Percentiles rank a stretch among this genome's conserved stretches.
Evolutionary conservation across 257 asterid species (phyloP).

Genomic region (Jaltomata sinuosa): DNA sequence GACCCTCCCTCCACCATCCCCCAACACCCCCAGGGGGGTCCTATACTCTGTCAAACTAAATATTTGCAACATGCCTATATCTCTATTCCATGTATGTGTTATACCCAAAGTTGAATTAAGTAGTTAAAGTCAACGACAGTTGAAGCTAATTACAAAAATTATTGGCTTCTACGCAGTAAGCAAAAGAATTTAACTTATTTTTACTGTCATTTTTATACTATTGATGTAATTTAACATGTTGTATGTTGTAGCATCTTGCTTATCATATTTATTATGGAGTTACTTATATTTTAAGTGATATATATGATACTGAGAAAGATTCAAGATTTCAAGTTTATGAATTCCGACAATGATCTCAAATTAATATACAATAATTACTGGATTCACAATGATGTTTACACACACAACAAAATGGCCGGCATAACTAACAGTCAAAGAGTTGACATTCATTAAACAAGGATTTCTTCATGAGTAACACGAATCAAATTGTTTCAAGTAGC

Average conservation of each 20-base stretch:
- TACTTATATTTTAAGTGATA: too few relatives aligned
- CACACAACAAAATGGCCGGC: neutral
- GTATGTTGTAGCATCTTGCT: too few relatives aligned
- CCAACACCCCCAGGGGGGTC: neutral
- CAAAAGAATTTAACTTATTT: neutral
- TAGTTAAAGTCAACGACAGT: neutral
- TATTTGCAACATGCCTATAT: neutral
- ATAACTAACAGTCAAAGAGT: neutral
- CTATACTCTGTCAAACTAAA: neutral
- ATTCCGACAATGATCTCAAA: too few relatives aligned
- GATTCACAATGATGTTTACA: too few relatives aligned
- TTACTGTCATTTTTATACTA: too few relatives aligned
- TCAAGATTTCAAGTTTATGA: too few relatives aligned
- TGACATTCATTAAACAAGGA: neutral
- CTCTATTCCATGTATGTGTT: neutral
- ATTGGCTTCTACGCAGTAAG: neutral
- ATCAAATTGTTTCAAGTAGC: neutral
- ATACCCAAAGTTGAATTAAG: neutral
- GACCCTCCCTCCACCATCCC: neutral
- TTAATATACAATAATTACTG: too few relatives aligned
- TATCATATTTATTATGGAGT: too few relatives aligned
- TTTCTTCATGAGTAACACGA: neutral
- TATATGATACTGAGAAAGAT: too few relatives aligned
- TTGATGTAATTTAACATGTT: too few relatives aligned
- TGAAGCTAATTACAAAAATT: neutral